A percentile compares a stretch with the other conserved stretches of the same genome.
Evolutionary conservation across 177 flowering plant genomes (phyloP).

Genomic region (Vitis hybrid): DNA sequence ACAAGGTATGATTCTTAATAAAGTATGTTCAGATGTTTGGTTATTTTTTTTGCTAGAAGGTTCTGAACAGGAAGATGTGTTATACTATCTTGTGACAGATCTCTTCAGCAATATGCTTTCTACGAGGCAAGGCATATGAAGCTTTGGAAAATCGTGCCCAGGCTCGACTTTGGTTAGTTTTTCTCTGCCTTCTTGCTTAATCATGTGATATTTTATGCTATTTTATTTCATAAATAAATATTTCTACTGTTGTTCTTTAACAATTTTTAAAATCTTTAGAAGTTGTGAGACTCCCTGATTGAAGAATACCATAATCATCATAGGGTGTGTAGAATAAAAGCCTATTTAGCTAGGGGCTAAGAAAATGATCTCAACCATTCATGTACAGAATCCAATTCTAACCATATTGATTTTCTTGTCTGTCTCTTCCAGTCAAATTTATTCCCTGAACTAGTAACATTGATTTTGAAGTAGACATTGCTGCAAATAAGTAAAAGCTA

Average conservation of each 20-base stretch:
- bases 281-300: too few species aligned
- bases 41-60: background rate
- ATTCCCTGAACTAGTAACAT: too few species aligned
- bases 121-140: constrained; percentile 91
- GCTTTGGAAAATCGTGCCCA: constrained; percentile 92
- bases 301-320: too few species aligned
- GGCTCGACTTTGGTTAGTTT: constrained; percentile 80
- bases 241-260: background rate
- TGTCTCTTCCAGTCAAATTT: too few species aligned
- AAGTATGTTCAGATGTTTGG: too few species aligned
- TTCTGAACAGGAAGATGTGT: background rate
- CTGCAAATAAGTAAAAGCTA: too few species aligned
- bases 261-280: background rate
- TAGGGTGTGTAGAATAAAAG: too few species aligned
- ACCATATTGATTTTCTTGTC: too few species aligned
- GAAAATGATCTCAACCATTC: too few species aligned
- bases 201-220: background rate
- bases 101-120: constrained; percentile 89
- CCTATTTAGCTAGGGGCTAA: too few species aligned
- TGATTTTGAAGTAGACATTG: too few species aligned
- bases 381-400: too few species aligned
- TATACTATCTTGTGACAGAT: constrained; percentile 49
- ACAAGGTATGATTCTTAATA: background rate
- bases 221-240: background rate
- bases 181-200: background rate